A percentile compares a stretch with the other conserved stretches of the same genome.
Evolutionary conservation across 2,329 filamentous ascomycete species (phyloP).

Genomic region (Amylocarpus encephaloides): DNA sequence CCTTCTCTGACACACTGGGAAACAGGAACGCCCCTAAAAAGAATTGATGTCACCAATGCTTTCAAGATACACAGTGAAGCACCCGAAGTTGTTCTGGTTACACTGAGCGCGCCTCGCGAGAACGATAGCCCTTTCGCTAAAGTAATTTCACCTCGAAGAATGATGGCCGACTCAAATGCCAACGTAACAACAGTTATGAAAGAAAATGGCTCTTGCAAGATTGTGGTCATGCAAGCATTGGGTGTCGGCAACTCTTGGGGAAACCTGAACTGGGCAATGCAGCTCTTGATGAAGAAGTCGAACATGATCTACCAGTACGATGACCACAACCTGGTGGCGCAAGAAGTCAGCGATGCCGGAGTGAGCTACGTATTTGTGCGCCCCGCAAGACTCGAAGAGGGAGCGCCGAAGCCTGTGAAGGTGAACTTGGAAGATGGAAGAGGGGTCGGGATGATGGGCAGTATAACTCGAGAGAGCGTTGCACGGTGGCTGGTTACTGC

Average conservation of each 20-base stretch:
- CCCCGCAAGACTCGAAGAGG: slow-evolving; percentile 16
- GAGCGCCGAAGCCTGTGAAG: slow-evolving; percentile 10
- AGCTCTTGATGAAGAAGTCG: slow-evolving; percentile 39
- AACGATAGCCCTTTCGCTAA: slow-evolving; percentile 43
- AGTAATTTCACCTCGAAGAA: slow-evolving; percentile 36
- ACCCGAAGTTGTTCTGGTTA: slow-evolving; percentile 39
- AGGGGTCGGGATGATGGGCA: slow-evolving; percentile 12
- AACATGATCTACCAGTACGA: slow-evolving; percentile 38
- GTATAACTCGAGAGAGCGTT: slow-evolving; percentile 27
- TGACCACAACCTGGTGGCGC: slow-evolving; percentile 38
- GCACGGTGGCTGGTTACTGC: slow-evolving; percentile 38
- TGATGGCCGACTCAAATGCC: slow-evolving; percentile 41
- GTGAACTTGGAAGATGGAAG: slow-evolving; percentile 25
- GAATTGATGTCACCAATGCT: too few relatives aligned
- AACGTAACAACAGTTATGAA: slow-evolving; percentile 36
- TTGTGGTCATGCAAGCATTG: slow-evolving; percentile 45
- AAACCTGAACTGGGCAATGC: slow-evolving; percentile 37
- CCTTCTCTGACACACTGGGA: slow-evolving; percentile 22
- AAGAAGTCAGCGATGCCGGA: slow-evolving; percentile 4
- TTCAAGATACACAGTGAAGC: not conserved
- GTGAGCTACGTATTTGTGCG: slow-evolving; percentile 19
- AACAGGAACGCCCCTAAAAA: too few relatives aligned
- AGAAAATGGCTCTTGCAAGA: slow-evolving; percentile 32
- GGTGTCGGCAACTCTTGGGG: slow-evolving; percentile 42
- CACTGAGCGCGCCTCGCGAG: slow-evolving; percentile 42